A percentile compares a stretch with the other conserved stretches of the same genome.
These are phyloP conservation scores for Fragosphaeria purpurea DNA, from an alignment of 2,329 filamentous ascomycete genomes.

Conservation along the genomic window DNA sequence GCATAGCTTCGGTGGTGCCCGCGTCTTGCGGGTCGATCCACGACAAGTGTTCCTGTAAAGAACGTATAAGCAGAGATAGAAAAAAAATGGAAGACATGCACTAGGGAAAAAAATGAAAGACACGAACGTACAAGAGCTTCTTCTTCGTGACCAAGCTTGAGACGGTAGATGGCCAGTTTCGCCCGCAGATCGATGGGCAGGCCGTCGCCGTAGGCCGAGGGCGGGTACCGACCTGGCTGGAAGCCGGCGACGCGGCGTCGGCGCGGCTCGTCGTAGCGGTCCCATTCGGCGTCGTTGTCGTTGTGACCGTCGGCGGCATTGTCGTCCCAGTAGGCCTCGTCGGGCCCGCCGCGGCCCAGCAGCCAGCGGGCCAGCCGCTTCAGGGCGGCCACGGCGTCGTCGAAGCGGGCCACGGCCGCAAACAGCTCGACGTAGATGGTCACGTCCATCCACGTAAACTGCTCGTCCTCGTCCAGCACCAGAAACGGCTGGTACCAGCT, in stretches of 20 bases:
- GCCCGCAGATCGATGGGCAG: slow-evolving; percentile 75
- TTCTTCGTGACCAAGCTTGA: slow-evolving; percentile 54
- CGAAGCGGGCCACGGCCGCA: slow-evolving; percentile 50
- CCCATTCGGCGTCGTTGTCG: slow-evolving; percentile 83
- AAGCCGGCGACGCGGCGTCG: slow-evolving; percentile 55
- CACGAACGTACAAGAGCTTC: slow-evolving; percentile 55
- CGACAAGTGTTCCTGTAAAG: slow-evolving; percentile 42
- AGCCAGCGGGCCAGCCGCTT: slow-evolving; percentile 73
- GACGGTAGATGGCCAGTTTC: slow-evolving; percentile 74
- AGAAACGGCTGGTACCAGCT: slow-evolving; percentile 6
- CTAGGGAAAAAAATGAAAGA: not conserved
- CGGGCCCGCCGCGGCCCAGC: slow-evolving; percentile 50
- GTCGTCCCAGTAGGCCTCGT: slow-evolving; percentile 69
- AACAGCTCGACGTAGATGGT: slow-evolving; percentile 80
- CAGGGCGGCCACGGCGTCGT: slow-evolving; percentile 57
- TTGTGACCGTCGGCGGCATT: slow-evolving; percentile 58
- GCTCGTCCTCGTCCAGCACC: slow-evolving; percentile 23
- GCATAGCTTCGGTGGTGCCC: slow-evolving; percentile 38
- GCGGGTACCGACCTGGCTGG: slow-evolving; percentile 39
- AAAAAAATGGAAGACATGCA: no score
- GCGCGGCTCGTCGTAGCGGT: slow-evolving; percentile 55
- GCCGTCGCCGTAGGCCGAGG: slow-evolving; percentile 56
- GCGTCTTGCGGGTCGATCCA: slow-evolving; percentile 58
- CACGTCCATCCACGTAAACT: slow-evolving; percentile 66
- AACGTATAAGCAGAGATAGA: no score